Evolutionary conservation across 2,329 filamentous ascomycete species (phyloP), one percentile per base, ranked within the genome.

Genomic region (Bisporella sp.): DNA sequence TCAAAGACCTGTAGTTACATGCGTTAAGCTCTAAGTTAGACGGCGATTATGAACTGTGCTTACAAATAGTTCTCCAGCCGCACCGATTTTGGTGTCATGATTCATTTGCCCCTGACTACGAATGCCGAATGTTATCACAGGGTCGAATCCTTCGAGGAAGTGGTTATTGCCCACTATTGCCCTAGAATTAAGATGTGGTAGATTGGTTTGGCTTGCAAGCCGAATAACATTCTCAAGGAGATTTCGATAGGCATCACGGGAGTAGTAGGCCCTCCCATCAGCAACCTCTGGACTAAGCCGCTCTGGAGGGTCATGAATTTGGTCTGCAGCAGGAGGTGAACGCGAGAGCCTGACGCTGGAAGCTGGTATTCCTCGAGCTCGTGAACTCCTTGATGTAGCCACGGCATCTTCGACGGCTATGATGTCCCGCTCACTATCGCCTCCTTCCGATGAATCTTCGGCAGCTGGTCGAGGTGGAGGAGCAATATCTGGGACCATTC

Each of bases 1-100:
- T 74, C 68, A 50, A 72, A 74, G 1, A 72, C 69, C 72, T 75
- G 48, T 31, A 30, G 31, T 43, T 39, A 45, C 13, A 35, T 45
- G 41, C 28, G n/a, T 47, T 41, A 33, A 32, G 32, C 37, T 6
- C 6, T n/a, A 21, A 43, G 11, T 8, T 46, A 42, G n/a, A n/a
- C 35, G 35, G 9, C 35, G 35, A 39, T 39, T 39, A 3, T 39
- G 35, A 39, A 39, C 35, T 39, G 35, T n/a, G 56, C 60, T 53
- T 48, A 62, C 60, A 46, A 57, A 62, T 9, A 64, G 51, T 45
- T 64, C 62, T 13, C 61, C 62, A 21, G 62, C 62, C 12, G 62
- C 62, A 1, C 60, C 60, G 41, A 64, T 54, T 49, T 58, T 62
- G 21, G 13, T 45, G 43, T 64, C 59, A 29, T 62, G 54, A 47